phyloP scores from a whole-genome alignment of 495 filamentous ascomycete species.

The Xylaria scruposa region DNA sequence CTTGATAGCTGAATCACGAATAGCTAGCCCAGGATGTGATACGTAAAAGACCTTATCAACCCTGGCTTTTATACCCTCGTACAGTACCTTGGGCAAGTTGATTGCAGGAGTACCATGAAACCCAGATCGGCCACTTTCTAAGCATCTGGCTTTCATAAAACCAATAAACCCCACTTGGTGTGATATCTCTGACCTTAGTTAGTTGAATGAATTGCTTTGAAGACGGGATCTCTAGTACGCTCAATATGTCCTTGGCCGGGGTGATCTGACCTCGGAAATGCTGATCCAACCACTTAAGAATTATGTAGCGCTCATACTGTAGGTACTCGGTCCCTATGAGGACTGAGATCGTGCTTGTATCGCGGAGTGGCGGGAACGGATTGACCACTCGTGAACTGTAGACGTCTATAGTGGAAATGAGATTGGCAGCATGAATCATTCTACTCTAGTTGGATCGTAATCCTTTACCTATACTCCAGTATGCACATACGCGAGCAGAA shows the following conservation, averaged over 20 bases:
- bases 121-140: not conserved
- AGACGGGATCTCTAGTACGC: not conserved
- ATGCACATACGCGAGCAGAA: not conserved
- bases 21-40: conserved; percentile 2
- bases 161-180: not conserved
- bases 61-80: not conserved
- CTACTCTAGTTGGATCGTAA: not conserved
- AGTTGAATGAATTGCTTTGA: not conserved
- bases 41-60: not conserved
- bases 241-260: not conserved
- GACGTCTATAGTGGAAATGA: conserved; percentile 1
- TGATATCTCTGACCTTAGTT: not conserved
- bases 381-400: not conserved
- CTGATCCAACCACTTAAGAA: not conserved
- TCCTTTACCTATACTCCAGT: not conserved
- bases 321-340: not conserved
- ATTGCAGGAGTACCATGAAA: conserved; percentile 10
- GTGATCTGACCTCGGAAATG: not conserved
- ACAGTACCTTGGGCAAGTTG: not conserved
- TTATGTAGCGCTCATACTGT: not conserved
- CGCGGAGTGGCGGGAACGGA: not conserved
- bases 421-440: not conserved
- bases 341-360: not conserved
- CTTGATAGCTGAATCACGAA: not conserved
- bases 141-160: not conserved